Evolutionary conservation across 768 basidiomycete species (phyloP).

Genomic region (Rhizopogon rudus): DNA sequence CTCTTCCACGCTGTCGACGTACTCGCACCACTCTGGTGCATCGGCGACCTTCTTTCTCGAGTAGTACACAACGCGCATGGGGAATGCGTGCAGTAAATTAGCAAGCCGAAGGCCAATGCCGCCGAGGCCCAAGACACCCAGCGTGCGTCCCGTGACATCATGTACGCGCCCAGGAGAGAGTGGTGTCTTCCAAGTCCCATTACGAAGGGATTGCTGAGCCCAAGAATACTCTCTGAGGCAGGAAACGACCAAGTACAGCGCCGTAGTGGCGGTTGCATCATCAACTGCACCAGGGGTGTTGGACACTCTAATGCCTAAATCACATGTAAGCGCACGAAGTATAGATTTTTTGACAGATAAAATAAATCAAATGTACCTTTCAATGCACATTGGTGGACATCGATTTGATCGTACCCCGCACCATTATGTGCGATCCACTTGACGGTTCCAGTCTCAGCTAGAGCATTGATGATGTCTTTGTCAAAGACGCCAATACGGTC

Average conservation of each 20-base stretch:
- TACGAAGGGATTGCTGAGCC: constrained; percentile 49
- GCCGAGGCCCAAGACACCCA: constrained; percentile 72
- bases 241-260: constrained; percentile 77
- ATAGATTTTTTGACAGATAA: background rate
- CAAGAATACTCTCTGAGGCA: constrained; percentile 68
- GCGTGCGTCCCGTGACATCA: constrained; percentile 63
- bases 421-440: constrained; percentile 92
- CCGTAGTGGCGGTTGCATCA: constrained; percentile 88
- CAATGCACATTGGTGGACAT: constrained; percentile 67
- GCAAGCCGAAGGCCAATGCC: constrained; percentile 73
- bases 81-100: constrained; percentile 71
- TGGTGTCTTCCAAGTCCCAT: constrained; percentile 55
- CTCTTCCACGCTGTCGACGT: constrained; percentile 58
- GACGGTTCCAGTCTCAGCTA: constrained; percentile 51
- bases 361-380: constrained; percentile 40
- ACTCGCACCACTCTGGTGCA: constrained; percentile 72
- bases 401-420: constrained; percentile 88
- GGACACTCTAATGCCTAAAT: constrained; percentile 59
- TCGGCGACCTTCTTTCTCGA: constrained; percentile 51
- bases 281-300: constrained; percentile 90
- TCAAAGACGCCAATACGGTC: constrained; percentile 73
- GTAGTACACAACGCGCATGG: constrained; percentile 87
- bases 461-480: constrained; percentile 63
- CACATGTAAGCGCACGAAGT: background rate
- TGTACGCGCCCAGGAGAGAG: constrained; percentile 44